phyloP scores from a whole-genome alignment of 352 stramenopile genomes.

The Pythium periplocum region DNA sequence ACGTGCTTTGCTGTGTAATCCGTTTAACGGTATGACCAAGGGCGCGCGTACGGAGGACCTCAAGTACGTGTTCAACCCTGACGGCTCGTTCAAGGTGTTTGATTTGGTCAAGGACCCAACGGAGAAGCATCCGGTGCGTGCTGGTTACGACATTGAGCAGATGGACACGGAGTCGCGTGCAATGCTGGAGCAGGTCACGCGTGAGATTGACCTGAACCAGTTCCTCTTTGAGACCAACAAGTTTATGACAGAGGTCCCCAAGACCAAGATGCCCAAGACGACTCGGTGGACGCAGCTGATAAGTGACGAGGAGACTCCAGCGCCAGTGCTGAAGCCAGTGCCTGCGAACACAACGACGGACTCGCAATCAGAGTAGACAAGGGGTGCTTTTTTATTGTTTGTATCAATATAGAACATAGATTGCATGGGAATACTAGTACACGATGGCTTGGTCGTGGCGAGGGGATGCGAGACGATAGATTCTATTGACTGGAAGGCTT shows the following conservation, averaged over 20 bases:
- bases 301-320: too few relatives aligned
- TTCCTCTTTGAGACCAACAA: constrained; percentile 68
- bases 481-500: too few relatives aligned
- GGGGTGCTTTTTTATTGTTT: too few relatives aligned
- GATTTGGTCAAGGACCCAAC: constrained; percentile 33
- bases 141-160: constrained; percentile 55
- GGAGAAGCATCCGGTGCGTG: constrained; percentile 45
- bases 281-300: neutral
- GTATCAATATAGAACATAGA: too few relatives aligned
- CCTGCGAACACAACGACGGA: too few relatives aligned
- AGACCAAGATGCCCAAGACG: neutral
- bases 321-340: too few relatives aligned
- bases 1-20: constrained; percentile 59
- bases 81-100: constrained; percentile 67
- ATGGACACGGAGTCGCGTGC: constrained; percentile 45
- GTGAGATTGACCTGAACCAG: constrained; percentile 63
- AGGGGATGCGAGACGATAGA: too few relatives aligned
- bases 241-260: constrained; percentile 23
- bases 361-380: too few relatives aligned
- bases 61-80: constrained; percentile 71
- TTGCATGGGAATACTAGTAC: too few relatives aligned
- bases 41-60: constrained; percentile 54
- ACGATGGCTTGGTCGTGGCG: too few relatives aligned
- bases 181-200: constrained; percentile 45
- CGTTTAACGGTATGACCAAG: constrained; percentile 66